Conservation (phyloP, 148 eudicot species). For the Pouteria glomerata region DNA sequence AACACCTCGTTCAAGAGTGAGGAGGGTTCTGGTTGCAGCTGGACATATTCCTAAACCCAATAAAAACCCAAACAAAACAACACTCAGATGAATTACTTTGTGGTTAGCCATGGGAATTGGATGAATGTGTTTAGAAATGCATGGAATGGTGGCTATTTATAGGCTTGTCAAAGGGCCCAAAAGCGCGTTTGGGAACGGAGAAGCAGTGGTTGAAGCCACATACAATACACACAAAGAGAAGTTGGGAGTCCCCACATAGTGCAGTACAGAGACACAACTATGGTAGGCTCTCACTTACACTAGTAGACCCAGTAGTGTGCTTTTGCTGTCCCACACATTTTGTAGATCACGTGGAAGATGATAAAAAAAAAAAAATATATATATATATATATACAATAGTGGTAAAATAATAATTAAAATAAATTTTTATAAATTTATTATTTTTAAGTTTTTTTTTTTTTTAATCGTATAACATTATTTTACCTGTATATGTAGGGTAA, state of each 20-base stretch:
- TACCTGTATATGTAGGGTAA: too few relatives aligned
- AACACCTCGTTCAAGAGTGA: conserved; percentile 27
- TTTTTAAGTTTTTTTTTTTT: too few relatives aligned
- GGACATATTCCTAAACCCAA: conserved; percentile 40
- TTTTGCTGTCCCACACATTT: conserved; percentile 37
- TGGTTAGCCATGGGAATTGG: conserved; percentile 40
- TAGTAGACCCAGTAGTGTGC: conserved; percentile 2
- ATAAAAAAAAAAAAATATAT: too few relatives aligned
- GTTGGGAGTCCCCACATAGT: conserved; percentile 21
- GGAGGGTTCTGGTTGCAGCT: conserved; percentile 54
- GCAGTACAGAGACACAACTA: too few relatives aligned
- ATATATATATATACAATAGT: too few relatives aligned
- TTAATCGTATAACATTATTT: too few relatives aligned
- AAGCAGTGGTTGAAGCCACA: too few relatives aligned
- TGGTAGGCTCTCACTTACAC: conserved; percentile 1
- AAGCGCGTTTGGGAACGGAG: conserved; percentile 21
- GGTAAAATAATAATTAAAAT: too few relatives aligned
- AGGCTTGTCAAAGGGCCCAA: conserved; percentile 24
- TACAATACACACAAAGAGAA: conserved; percentile 25
- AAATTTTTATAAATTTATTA: too few relatives aligned
- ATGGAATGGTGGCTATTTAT: conserved; percentile 34
- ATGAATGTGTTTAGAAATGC: conserved; percentile 22
- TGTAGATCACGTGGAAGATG: conserved; percentile 9
- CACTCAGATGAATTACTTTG: conserved; percentile 32
- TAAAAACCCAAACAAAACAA: conserved; percentile 39